Conservation (phyloP, 2,329 filamentous ascomycete genomes). For the Hymenoscyphus albidus region DNA sequence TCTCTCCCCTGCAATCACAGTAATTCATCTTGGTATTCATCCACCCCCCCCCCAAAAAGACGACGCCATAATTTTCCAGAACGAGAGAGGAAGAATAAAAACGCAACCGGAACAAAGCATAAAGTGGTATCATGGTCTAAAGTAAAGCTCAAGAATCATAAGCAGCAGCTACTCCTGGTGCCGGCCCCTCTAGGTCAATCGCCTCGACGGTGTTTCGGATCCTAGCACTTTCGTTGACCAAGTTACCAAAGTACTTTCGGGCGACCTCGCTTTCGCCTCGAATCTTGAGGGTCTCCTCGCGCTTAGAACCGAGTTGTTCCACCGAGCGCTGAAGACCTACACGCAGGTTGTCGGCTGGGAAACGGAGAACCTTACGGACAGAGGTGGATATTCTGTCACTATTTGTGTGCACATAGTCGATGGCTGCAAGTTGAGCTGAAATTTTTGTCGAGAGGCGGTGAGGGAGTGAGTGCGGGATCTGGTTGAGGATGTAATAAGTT, state of each 20-base stretch:
- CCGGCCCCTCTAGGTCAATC: slow-evolving; percentile 35
- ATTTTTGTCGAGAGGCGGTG: slow-evolving; percentile 83
- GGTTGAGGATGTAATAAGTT: slow-evolving; percentile 74
- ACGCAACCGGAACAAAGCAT: neutral
- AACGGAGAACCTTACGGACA: slow-evolving; percentile 82
- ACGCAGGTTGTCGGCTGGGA: slow-evolving; percentile 81
- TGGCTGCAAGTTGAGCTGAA: slow-evolving; percentile 68
- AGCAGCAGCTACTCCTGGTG: slow-evolving; percentile 33
- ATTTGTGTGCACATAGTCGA: slow-evolving; percentile 93
- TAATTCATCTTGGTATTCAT: neutral
- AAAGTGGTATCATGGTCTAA: slow-evolving; percentile 7
- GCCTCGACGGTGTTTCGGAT: slow-evolving; percentile 41
- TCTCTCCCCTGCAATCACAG: neutral
- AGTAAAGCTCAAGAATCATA: slow-evolving; percentile 29
- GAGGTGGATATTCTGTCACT: slow-evolving; percentile 77
- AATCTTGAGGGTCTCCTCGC: slow-evolving; percentile 79
- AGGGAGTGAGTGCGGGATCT: slow-evolving; percentile 86
- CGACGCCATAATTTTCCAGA: slow-evolving; percentile 1
- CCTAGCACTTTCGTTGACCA: slow-evolving; percentile 62
- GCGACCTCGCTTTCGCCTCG: slow-evolving; percentile 82
- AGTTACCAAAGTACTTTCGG: slow-evolving; percentile 82
- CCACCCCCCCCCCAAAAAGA: neutral
- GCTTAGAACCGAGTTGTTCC: slow-evolving; percentile 73
- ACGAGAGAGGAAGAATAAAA: neutral
- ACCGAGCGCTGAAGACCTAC: slow-evolving; percentile 79